Evolutionary conservation across 371 early-diverging fungal genomes (phyloP).

Genomic region (Cokeromyces recurvatus): DNA sequence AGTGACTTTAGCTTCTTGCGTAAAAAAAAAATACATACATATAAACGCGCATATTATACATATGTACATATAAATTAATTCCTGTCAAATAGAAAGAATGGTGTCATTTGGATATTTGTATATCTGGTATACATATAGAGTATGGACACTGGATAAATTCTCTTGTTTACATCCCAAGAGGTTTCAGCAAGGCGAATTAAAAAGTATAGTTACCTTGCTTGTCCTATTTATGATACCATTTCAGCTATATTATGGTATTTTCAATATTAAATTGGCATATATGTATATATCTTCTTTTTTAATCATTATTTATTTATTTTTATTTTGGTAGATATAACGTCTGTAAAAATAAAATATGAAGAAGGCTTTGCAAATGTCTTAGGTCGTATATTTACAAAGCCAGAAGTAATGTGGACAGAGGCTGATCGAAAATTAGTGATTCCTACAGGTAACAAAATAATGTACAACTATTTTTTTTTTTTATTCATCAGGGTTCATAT

Average conservation of each 20-base stretch:
- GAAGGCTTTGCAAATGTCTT: constrained; percentile 38
- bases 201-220: constrained; percentile 41
- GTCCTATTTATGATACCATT: constrained; percentile 47
- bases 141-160: constrained; percentile 34
- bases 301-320: neutral
- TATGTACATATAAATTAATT: too few relatives aligned
- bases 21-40: neutral
- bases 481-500: too few relatives aligned
- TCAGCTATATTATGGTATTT: constrained; percentile 42
- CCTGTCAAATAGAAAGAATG: constrained; percentile 33
- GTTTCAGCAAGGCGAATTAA: constrained; percentile 44
- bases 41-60: neutral
- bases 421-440: constrained; percentile 32
- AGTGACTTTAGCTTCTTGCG: constrained; percentile 38
- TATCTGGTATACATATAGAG: constrained; percentile 35
- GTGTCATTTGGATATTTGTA: constrained; percentile 35
- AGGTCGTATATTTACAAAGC: constrained; percentile 32
- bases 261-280: too few relatives aligned
- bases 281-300: neutral
- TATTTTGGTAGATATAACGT: constrained; percentile 26
- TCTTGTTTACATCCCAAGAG: constrained; percentile 28
- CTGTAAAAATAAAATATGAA: constrained; percentile 46
- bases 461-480: neutral
- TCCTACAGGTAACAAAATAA: constrained; percentile 47
- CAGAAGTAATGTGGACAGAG: constrained; percentile 38